Conservation (phyloP, 192 early-diverging fungal genomes). For the Chytriomyces hyalinus region DNA sequence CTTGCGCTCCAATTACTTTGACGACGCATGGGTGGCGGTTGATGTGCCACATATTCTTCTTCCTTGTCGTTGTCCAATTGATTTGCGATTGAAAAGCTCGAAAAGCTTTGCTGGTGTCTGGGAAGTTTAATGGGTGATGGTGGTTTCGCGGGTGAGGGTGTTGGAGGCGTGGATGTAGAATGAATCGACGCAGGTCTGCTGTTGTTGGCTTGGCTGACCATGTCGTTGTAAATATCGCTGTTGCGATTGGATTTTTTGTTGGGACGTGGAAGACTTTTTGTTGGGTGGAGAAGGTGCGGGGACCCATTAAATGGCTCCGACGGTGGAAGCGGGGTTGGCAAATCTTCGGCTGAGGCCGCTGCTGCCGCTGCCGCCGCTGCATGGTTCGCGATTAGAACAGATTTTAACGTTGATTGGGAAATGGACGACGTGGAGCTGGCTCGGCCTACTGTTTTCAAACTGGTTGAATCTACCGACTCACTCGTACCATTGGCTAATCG, state of each 20-base stretch:
- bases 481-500: no score
- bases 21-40: background rate
- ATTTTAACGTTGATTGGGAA: background rate
- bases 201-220: no score
- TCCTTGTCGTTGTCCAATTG: background rate
- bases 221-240: background rate
- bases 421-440: background rate
- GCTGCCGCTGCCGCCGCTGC: background rate
- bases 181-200: background rate
- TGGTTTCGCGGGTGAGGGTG: background rate
- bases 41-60: background rate
- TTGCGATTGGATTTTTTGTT: background rate
- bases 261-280: background rate
- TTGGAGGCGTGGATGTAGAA: slow-evolving; percentile 2
- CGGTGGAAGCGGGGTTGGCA: background rate
- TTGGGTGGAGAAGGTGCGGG: slow-evolving; percentile 1
- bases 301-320: background rate
- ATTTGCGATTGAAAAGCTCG: slow-evolving; percentile 18
- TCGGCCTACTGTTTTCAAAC: background rate
- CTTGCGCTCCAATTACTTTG: background rate
- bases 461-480: background rate
- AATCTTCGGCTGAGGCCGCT: background rate
- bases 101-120: background rate
- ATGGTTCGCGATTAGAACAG: background rate
- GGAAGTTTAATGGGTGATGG: background rate